Base-by-base conservation (phyloP, 148 eudicot species). In the Talinum fruticosum region DNA sequence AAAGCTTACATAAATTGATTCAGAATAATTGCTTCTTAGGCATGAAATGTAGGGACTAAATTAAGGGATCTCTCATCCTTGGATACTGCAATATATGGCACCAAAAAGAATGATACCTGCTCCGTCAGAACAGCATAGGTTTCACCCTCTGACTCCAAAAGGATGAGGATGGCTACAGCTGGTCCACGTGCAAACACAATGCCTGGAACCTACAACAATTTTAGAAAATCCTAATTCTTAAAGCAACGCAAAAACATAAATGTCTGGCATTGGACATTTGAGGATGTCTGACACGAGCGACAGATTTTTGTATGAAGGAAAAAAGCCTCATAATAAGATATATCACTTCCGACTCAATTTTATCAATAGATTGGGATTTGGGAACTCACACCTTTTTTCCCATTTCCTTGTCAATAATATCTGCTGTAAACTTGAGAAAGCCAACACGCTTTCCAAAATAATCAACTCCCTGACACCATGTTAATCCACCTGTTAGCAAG, bases 151-250 rank as follows among this genome's bases (percentile, higher is more conserved):
- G 97, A 91, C 30, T 91, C 97, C 85, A 96, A 81, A 75, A 96
- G 97, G 72, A 96, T 91, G 78, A 96, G 89, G 79, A 96, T 92
- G 61, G 99, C 93, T 76, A 90, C 97, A 75, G 99, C 99, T 81
- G 99, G 97, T 73, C 99, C 97, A 81, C 97, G 89, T 71, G 97
- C 97, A 87, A 96, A 93, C 66, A 93, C 97, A 81, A 96, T 93
- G 80, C 99, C 97, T 83, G 99, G 99, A 89, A 96, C 90, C 99
- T 96, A 86, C 37, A 34, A 15, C 69, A 73, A 53, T 49, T 68
- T 54, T 49, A 21, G 64, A 2, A 45, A 44, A 21, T 16, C 30
- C n/a, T n/a, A n/a, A n/a, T n/a, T n/a, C n/a, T 15, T 26, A 18
- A 35, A 24, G 26, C 19, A 26, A 69, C 4, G 6, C 10, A n/a